These are phyloP conservation scores for Heimioporus sp. DNA, from an alignment of 768 basidiomycete species.

Conservation along the genomic window DNA sequence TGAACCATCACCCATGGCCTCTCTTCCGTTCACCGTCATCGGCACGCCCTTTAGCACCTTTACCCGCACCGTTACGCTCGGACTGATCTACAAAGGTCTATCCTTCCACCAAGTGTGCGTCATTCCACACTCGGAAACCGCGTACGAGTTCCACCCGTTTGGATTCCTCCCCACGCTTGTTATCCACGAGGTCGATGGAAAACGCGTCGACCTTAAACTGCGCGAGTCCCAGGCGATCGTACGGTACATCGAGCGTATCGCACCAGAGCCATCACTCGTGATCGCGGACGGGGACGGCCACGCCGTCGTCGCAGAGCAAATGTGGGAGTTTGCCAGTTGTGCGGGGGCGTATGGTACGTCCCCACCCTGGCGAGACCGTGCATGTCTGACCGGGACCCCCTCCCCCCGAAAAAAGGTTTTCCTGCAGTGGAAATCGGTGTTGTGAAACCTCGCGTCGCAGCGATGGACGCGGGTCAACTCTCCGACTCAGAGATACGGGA, in stretches of 20 bases:
- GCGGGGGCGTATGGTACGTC: conserved; percentile 22
- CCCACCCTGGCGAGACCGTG: not conserved
- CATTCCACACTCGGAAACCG: conserved; percentile 27
- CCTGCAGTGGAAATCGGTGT: conserved; percentile 29
- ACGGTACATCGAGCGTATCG: conserved; percentile 29
- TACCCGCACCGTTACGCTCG: conserved; percentile 32
- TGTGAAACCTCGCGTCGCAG: conserved; percentile 31
- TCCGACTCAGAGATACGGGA: conserved; percentile 22
- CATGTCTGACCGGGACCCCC: not conserved
- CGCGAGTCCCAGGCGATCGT: conserved; percentile 29
- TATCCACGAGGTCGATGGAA: conserved; percentile 26
- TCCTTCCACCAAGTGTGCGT: conserved; percentile 25
- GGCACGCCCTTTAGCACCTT: conserved; percentile 34
- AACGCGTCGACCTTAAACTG: conserved; percentile 22
- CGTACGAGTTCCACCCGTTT: conserved; percentile 29
- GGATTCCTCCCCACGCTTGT: conserved; percentile 32
- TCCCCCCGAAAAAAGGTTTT: conserved; percentile 25
- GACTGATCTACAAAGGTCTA: conserved; percentile 25
- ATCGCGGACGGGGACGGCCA: conserved; percentile 20
- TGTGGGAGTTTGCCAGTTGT: conserved; percentile 34
- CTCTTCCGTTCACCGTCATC: conserved; percentile 25
- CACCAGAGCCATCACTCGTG: conserved; percentile 25
- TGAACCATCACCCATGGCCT: conserved; percentile 10
- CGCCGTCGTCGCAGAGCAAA: conserved; percentile 23
- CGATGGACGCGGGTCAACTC: conserved; percentile 20